These are phyloP conservation scores for Salvia splendens DNA, from an alignment of 257 asterid genomes.

Conservation along the genomic window DNA sequence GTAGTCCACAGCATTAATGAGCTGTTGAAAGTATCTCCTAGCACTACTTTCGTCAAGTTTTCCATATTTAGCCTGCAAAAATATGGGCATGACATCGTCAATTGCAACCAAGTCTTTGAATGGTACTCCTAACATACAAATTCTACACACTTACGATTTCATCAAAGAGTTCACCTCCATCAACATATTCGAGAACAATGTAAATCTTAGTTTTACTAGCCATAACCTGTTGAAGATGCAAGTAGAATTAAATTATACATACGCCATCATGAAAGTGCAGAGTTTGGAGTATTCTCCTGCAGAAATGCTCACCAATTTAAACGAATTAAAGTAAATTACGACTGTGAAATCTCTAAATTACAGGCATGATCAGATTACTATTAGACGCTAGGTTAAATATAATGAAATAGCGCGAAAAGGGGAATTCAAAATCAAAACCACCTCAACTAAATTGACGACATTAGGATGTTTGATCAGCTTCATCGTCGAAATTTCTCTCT, in stretches of 20 bases:
- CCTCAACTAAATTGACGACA: slow-evolving; percentile 72
- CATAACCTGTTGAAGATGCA: slow-evolving; percentile 54
- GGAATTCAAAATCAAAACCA: slow-evolving; percentile 12
- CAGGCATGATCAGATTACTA: neutral
- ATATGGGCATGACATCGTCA: slow-evolving; percentile 9
- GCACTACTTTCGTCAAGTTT: slow-evolving; percentile 73
- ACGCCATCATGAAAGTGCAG: slow-evolving; percentile 8
- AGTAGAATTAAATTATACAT: neutral
- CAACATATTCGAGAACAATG: slow-evolving; percentile 74
- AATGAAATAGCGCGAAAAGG: neutral
- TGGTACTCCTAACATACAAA: no score
- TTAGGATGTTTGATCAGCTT: slow-evolving; percentile 86
- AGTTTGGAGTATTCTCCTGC: neutral
- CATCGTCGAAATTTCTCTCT: slow-evolving; percentile 83
- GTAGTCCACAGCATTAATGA: slow-evolving; percentile 81
- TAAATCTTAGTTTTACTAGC: slow-evolving; percentile 85
- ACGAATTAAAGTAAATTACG: slow-evolving; percentile 10
- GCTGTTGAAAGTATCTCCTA: slow-evolving; percentile 75
- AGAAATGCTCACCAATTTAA: neutral
- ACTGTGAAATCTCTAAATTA: neutral
- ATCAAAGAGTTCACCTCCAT: slow-evolving; percentile 87
- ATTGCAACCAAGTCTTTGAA: neutral
- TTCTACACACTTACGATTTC: slow-evolving; percentile 54
- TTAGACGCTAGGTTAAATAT: neutral
- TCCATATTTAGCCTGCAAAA: slow-evolving; percentile 62